phyloP scores from a whole-genome alignment of 495 filamentous ascomycete genomes.

The Cetradonia linearis region DNA sequence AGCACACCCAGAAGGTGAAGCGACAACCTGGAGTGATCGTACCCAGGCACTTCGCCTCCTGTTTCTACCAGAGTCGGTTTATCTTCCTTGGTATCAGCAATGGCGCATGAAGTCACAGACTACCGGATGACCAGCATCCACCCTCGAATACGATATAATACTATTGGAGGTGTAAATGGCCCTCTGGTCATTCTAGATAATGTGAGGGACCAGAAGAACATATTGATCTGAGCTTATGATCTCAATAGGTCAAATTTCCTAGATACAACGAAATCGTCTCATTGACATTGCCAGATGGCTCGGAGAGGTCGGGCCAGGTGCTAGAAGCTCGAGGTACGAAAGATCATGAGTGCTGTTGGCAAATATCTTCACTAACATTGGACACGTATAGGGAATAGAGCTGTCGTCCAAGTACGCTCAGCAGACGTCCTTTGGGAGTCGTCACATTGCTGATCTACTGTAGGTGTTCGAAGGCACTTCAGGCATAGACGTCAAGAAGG shows the following conservation, averaged over 20 bases:
- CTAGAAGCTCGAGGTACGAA: slow-evolving; percentile 83
- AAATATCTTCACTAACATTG: slow-evolving; percentile 4
- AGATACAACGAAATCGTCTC: slow-evolving; percentile 97
- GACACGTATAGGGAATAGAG: slow-evolving; percentile 59
- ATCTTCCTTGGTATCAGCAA: slow-evolving; percentile 26
- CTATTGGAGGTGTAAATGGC: slow-evolving; percentile 94
- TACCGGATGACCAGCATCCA: slow-evolving; percentile 72
- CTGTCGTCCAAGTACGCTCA: slow-evolving; percentile 69
- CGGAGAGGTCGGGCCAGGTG: slow-evolving; percentile 88
- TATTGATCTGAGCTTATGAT: slow-evolving; percentile 1
- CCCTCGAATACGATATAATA: slow-evolving; percentile 92
- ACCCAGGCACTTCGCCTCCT: neutral
- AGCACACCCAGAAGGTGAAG: slow-evolving; percentile 1
- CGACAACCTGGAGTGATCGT: neutral
- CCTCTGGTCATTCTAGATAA: slow-evolving; percentile 95
- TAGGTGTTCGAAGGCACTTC: slow-evolving; percentile 97
- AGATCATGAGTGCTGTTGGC: neutral
- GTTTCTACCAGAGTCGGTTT: neutral
- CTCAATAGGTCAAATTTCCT: slow-evolving; percentile 80
- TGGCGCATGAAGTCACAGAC: slow-evolving; percentile 54
- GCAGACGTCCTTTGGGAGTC: neutral
- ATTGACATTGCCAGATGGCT: slow-evolving; percentile 89
- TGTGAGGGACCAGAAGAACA: slow-evolving; percentile 36
- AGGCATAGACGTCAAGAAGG: slow-evolving; percentile 98
- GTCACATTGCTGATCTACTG: neutral